Conservation (phyloP, 768 basidiomycete species). For the Postia placenta region DNA sequence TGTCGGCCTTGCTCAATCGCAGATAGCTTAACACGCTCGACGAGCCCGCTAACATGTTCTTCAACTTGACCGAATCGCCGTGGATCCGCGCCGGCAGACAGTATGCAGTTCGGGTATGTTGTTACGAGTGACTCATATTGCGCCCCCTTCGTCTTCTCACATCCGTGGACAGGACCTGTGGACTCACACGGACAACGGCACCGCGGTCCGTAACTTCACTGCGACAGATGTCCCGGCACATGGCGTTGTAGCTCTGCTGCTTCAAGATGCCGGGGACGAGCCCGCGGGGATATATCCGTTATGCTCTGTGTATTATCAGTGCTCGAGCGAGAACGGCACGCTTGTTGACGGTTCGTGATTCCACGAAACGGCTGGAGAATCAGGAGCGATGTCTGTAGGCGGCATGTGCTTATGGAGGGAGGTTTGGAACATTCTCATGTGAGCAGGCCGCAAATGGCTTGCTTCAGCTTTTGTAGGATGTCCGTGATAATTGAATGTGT, state of each 20-base stretch:
- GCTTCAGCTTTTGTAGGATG: no score
- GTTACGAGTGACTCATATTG: conserved; percentile 4
- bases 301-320: conserved; percentile 25
- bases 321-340: conserved; percentile 5
- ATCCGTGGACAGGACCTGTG: conserved; percentile 46
- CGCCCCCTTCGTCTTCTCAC: background rate
- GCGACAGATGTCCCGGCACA: conserved; percentile 54
- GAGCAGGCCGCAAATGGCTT: no score
- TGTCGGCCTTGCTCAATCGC: no score
- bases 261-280: conserved; percentile 62
- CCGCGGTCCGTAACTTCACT: conserved; percentile 52
- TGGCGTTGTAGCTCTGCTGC: conserved; percentile 61
- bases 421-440: no score
- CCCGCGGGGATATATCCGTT: conserved; percentile 49
- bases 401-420: no score
- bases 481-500: no score
- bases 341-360: background rate
- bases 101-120: conserved; percentile 52
- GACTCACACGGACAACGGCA: conserved; percentile 65
- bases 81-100: conserved; percentile 63
- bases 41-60: conserved; percentile 48
- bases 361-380: no score
- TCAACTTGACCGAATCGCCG: conserved; percentile 60
- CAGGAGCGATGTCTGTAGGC: no score
- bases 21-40: conserved; percentile 52